Evolutionary conservation across 208 protist genomes (phyloP).

Genomic region (Trypanosoma mega): DNA sequence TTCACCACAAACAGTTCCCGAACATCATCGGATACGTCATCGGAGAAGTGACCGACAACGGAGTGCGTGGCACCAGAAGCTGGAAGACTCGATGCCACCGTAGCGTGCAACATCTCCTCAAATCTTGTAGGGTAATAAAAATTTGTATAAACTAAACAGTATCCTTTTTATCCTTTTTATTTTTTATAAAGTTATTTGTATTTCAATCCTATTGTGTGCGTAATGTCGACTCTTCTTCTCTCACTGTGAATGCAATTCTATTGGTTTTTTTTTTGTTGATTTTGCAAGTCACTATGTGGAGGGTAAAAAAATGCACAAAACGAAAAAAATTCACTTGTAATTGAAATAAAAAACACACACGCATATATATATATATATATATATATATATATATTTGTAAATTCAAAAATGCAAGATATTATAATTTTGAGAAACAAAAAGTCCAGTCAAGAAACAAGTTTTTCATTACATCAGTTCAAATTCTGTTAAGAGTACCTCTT

Average conservation of each 20-base stretch:
- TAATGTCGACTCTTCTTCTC: too few species aligned
- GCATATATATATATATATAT: slow-evolving; percentile 15
- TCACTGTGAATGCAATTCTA: too few species aligned
- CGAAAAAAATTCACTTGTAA: slow-evolving; percentile 11
- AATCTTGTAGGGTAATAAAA: not conserved
- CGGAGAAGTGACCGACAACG: slow-evolving; percentile 66
- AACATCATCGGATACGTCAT: slow-evolving; percentile 21
- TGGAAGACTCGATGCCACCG: slow-evolving; percentile 66
- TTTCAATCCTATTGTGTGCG: too few species aligned
- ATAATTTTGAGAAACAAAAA: too few species aligned
- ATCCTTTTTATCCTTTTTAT: not conserved
- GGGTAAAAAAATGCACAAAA: slow-evolving; percentile 18
- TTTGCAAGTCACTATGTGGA: too few species aligned
- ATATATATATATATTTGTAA: slow-evolving; percentile 1
- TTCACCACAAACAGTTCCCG: slow-evolving; percentile 66
- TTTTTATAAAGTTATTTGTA: not conserved
- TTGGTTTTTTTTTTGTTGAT: not conserved
- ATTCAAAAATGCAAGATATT: too few species aligned
- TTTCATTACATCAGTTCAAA: not conserved
- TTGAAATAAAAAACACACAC: not conserved
- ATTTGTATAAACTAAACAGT: not conserved
- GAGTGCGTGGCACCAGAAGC: slow-evolving; percentile 74
- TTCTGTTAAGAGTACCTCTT: too few species aligned
- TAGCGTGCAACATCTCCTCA: slow-evolving; percentile 64
- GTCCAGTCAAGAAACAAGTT: not conserved